Evolutionary conservation across 192 early-diverging fungal genomes (phyloP).

Genomic region (Podochytrium sp.): DNA sequence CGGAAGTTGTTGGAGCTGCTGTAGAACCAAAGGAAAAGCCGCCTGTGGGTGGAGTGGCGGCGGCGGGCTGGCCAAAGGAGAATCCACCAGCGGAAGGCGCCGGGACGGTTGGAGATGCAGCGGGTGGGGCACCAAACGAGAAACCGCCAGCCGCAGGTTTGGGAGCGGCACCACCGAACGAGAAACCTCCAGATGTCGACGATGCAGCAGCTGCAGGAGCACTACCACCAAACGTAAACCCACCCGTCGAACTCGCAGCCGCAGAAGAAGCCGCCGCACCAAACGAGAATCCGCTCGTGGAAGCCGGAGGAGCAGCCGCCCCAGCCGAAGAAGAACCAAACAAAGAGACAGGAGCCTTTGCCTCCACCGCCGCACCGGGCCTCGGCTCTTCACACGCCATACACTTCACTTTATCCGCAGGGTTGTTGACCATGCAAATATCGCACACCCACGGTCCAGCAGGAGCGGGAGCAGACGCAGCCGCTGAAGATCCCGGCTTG

Average conservation of each 20-base stretch:
- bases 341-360: neutral
- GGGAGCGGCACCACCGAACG: neutral
- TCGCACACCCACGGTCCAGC: conserved; percentile 15
- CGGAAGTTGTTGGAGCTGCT: neutral
- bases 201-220: neutral
- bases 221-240: neutral
- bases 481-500: neutral
- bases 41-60: neutral
- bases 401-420: conserved; percentile 3
- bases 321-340: no score
- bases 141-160: neutral
- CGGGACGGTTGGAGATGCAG: neutral
- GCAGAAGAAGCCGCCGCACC: neutral
- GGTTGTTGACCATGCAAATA: conserved; percentile 7
- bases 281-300: no score
- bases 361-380: neutral
- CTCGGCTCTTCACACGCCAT: conserved; percentile 6
- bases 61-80: neutral
- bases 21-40: conserved; percentile 7
- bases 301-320: no score
- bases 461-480: neutral
- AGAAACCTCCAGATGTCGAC: no score
- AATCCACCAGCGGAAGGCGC: neutral
- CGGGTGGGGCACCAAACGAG: neutral
- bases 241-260: neutral